These are phyloP conservation scores for Trichoderma atroviride DNA, from an alignment of 2,329 filamentous ascomycete genomes.

Conservation along the genomic window DNA sequence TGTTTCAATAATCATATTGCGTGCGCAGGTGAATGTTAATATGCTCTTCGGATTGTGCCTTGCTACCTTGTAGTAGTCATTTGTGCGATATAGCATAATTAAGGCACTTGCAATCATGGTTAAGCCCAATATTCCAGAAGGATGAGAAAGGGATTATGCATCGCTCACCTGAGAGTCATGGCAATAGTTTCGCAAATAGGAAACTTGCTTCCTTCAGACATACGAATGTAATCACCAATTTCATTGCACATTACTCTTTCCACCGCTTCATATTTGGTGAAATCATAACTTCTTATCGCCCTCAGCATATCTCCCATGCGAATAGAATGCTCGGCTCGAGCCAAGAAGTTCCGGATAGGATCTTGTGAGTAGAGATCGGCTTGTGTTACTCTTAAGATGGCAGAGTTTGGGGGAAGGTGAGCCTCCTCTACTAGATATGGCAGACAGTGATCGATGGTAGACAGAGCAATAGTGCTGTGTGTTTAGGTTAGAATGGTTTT, in stretches of 20 bases:
- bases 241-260: neutral
- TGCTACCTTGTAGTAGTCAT: constrained; percentile 3
- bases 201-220: neutral
- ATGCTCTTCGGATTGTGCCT: neutral
- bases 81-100: constrained; percentile 12
- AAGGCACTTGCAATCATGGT: neutral
- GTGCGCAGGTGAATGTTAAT: neutral
- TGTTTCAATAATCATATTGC: constrained; percentile 17
- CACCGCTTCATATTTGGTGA: neutral
- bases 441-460: neutral
- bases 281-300: neutral
- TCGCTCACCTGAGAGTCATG: constrained; percentile 6
- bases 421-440: neutral
- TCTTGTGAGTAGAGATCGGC: neutral
- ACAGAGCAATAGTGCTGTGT: neutral
- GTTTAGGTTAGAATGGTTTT: neutral
- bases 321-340: constrained; percentile 4
- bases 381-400: neutral
- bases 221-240: neutral
- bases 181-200: constrained; percentile 13
- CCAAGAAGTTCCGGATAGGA: constrained; percentile 3
- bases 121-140: neutral
- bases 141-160: neutral
- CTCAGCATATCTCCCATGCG: constrained; percentile 7
- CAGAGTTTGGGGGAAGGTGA: neutral